Evolutionary conservation across 1,284 basidiomycete species (phyloP).

Genomic region (Schizophyllum amplum): DNA sequence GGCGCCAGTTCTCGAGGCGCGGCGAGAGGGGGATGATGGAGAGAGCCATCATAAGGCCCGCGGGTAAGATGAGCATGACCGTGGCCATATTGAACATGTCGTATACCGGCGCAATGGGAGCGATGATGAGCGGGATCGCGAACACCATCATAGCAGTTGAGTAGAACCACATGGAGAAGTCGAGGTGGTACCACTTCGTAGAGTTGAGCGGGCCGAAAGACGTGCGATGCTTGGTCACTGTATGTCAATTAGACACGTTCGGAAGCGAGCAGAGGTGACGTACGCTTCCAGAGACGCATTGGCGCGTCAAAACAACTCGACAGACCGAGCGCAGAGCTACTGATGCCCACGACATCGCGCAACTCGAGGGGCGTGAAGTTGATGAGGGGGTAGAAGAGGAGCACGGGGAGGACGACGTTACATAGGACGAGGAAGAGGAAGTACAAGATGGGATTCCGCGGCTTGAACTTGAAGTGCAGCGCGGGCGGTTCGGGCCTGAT

Average conservation of each 20-base stretch:
- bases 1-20: background rate
- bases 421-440: slow-evolving; percentile 19
- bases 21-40: slow-evolving; percentile 15
- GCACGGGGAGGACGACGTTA: slow-evolving; percentile 19
- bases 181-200: slow-evolving; percentile 22
- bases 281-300: slow-evolving; percentile 21
- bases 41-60: slow-evolving; percentile 19
- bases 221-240: slow-evolving; percentile 16
- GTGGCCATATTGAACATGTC: slow-evolving; percentile 22
- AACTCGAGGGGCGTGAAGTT: slow-evolving; percentile 16
- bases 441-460: slow-evolving; percentile 11
- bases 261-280: slow-evolving; percentile 2
- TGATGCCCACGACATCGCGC: slow-evolving; percentile 20
- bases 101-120: slow-evolving; percentile 18
- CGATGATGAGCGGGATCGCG: slow-evolving; percentile 20
- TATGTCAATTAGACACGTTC: background rate
- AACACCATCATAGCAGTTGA: slow-evolving; percentile 21
- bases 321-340: slow-evolving; percentile 21
- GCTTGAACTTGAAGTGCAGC: background rate
- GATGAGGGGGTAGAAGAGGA: slow-evolving; percentile 21
- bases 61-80: slow-evolving; percentile 21
- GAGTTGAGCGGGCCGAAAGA: slow-evolving; percentile 19
- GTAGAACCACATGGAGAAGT: slow-evolving; percentile 26
- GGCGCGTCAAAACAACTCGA: slow-evolving; percentile 25
- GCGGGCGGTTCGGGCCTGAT: background rate